These are phyloP conservation scores for Macadamia integrifolia DNA, from an alignment of 164 flowering plant species.

Conservation along the genomic window DNA sequence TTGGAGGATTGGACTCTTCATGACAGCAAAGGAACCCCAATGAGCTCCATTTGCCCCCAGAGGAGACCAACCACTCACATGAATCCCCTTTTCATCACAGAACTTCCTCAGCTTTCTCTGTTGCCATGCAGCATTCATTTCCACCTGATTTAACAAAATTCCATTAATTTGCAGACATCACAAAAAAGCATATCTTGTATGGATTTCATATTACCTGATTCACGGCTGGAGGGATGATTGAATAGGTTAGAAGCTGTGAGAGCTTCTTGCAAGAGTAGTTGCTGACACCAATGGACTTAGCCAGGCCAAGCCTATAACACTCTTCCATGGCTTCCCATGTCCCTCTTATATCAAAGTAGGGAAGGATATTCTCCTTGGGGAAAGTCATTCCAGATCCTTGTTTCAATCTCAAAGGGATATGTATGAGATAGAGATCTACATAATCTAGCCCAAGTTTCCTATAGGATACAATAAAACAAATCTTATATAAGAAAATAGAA, in stretches of 20 bases:
- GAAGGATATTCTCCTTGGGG: not conserved
- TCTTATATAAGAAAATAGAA: too few relatives aligned
- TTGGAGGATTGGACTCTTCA: not conserved
- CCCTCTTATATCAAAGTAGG: not conserved
- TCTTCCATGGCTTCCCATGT: conserved; percentile 11
- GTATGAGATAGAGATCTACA: not conserved
- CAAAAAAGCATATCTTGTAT: too few relatives aligned
- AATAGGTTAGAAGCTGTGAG: too few relatives aligned
- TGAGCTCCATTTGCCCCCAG: conserved; percentile 1
- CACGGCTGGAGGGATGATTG: not conserved
- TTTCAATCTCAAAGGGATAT: not conserved
- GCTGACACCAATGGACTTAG: conserved; percentile 12
- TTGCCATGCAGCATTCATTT: conserved; percentile 8
- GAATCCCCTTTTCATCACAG: conserved; percentile 1
- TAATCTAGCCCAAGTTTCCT: too few relatives aligned
- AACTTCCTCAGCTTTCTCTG: conserved; percentile 11
- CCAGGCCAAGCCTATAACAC: conserved; percentile 1
- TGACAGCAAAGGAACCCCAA: not conserved
- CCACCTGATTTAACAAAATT: not conserved
- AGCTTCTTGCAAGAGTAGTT: conserved; percentile 12
- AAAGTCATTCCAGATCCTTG: not conserved
- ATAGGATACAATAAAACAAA: too few relatives aligned
- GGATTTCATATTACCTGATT: not conserved
- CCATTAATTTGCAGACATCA: too few relatives aligned
- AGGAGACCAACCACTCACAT: not conserved